phyloP scores from a whole-genome alignment of 805 yeast species.

The Spathaspora girioi region DNA sequence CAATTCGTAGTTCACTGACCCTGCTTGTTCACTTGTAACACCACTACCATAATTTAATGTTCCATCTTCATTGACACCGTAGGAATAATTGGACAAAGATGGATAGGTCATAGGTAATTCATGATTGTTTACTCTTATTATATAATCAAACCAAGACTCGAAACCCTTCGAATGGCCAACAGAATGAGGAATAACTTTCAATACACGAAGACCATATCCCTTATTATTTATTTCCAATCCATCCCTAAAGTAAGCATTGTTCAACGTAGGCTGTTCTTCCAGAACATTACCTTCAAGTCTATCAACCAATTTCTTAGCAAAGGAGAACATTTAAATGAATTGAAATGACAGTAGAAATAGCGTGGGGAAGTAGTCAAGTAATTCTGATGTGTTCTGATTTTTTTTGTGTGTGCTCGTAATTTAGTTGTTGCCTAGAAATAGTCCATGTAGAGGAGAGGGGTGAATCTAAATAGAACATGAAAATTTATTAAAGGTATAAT shows the following conservation, averaged over 20 bases:
- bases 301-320: conserved; percentile 42
- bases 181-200: conserved; percentile 37
- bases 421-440: not conserved
- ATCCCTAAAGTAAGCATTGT: conserved; percentile 35
- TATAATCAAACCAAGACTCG: conserved; percentile 85
- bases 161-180: conserved; percentile 37
- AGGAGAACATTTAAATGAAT: conserved; percentile 33
- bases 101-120: conserved; percentile 45
- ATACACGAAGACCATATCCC: conserved; percentile 39
- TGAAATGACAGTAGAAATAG: not conserved
- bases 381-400: not conserved
- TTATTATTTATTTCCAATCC: conserved; percentile 31
- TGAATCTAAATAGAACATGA: not conserved
- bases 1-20: conserved; percentile 38
- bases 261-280: not conserved
- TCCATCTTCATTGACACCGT: conserved; percentile 39
- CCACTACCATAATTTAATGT: conserved; percentile 33
- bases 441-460: not conserved
- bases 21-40: conserved; percentile 29
- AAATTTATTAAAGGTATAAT: not conserved
- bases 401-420: not conserved
- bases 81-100: conserved; percentile 21
- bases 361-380: not conserved
- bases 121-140: conserved; percentile 75
- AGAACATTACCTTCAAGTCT: conserved; percentile 28